These are phyloP conservation scores for Sclerotinia nivalis DNA, from an alignment of 2,329 filamentous ascomycete species.

Conservation along the genomic window DNA sequence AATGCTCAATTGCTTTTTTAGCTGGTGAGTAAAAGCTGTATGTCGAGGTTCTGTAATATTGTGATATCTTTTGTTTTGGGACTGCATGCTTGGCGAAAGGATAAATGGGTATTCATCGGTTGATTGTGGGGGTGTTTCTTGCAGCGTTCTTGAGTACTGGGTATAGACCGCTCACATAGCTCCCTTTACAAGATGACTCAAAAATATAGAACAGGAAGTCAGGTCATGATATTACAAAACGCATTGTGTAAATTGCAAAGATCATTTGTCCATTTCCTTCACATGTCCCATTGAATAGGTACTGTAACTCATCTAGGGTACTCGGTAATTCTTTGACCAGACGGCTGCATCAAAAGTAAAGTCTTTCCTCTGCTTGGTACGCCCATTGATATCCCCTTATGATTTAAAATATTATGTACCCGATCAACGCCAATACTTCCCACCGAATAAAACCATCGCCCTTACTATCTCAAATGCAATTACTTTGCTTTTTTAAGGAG, in stretches of 20 bases:
- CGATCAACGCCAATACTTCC: slow-evolving; percentile 21
- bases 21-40: background rate
- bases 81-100: background rate
- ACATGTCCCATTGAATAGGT: background rate
- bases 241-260: background rate
- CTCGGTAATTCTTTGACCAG: background rate
- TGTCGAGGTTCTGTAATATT: background rate
- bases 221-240: background rate
- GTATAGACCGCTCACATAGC: background rate
- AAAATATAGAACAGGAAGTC: background rate
- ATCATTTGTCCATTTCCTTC: background rate
- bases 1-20: background rate
- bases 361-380: slow-evolving; percentile 6
- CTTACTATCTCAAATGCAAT: slow-evolving; percentile 11
- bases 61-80: no score
- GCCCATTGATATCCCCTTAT: slow-evolving; percentile 19
- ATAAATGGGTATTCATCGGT: background rate
- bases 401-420: slow-evolving; percentile 14
- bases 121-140: background rate
- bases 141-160: background rate
- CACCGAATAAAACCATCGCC: background rate
- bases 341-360: slow-evolving; percentile 13
- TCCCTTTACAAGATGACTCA: background rate
- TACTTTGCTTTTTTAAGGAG: slow-evolving; percentile 52
- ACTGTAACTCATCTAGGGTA: slow-evolving; percentile 12